A percentile compares a stretch with the other conserved stretches of the same genome.
Evolutionary conservation across 192 early-diverging fungal species (phyloP).

Genomic region (Podila verticillata): DNA sequence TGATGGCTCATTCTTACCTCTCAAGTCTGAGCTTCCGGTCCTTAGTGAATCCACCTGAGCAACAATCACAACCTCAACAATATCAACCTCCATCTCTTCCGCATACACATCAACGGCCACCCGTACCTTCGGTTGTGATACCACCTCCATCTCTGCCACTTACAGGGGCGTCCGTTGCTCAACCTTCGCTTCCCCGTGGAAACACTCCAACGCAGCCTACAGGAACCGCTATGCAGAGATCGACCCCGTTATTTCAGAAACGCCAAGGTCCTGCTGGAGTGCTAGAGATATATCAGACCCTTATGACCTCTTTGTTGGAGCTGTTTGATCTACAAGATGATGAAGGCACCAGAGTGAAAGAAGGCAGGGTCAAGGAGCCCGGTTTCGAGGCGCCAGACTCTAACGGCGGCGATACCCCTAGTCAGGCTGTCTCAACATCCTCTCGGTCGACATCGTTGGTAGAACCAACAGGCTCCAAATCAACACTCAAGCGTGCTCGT

Average conservation of each 20-base stretch:
- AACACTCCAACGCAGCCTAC: not conserved
- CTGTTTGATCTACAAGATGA: constrained; percentile 18
- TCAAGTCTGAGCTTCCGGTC: constrained; percentile 19
- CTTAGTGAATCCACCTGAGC: not conserved
- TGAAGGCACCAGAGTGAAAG: not conserved
- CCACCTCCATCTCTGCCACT: no score
- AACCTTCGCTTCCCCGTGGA: not conserved
- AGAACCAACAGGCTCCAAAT: not conserved
- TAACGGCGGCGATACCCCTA: not conserved
- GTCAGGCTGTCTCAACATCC: not conserved
- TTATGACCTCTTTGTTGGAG: constrained; percentile 20
- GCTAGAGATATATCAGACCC: constrained; percentile 27
- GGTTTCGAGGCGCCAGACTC: not conserved
- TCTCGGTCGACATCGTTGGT: not conserved
- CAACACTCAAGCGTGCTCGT: constrained; percentile 11
- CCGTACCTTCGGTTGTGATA: no score
- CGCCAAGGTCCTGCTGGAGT: not conserved
- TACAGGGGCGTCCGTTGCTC: not conserved
- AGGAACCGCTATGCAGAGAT: no score
- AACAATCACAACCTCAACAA: not conserved
- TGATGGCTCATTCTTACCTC: constrained; percentile 30
- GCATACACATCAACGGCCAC: no score
- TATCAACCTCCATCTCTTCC: no score
- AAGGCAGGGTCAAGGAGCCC: not conserved
- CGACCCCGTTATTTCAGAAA: not conserved